Evolutionary conservation across 2,329 filamentous ascomycete genomes (phyloP).

Genomic region (Pseudogymnoascus sp.): DNA sequence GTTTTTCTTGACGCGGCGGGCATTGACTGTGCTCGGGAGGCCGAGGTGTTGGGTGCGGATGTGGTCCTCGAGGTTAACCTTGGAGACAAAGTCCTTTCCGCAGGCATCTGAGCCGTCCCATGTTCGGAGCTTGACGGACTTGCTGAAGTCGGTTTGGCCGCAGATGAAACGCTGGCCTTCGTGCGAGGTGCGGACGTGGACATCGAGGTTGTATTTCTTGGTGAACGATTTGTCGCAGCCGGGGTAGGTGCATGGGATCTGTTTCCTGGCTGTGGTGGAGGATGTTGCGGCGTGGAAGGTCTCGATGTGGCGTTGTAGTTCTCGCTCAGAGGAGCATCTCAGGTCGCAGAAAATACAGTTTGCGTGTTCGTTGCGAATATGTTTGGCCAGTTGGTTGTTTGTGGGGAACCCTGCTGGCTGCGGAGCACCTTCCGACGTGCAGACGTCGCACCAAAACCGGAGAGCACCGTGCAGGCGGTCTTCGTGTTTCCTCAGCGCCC

Average conservation of each 20-base stretch:
- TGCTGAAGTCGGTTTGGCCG: conserved; percentile 55
- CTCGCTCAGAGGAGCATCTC: conserved; percentile 56
- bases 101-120: conserved; percentile 67
- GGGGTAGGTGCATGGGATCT: conserved; percentile 55
- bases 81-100: conserved; percentile 66
- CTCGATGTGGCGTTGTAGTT: conserved; percentile 71
- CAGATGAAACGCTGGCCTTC: conserved; percentile 74
- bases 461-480: conserved; percentile 61
- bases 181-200: conserved; percentile 71
- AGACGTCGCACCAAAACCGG: conserved; percentile 72
- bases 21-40: conserved; percentile 36
- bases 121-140: conserved; percentile 47
- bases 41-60: conserved; percentile 74
- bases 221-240: conserved; percentile 73
- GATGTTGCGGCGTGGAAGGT: conserved; percentile 56
- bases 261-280: conserved; percentile 40
- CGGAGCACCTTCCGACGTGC: conserved; percentile 38
- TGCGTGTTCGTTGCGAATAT: conserved; percentile 67
- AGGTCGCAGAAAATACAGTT: conserved; percentile 68
- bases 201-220: conserved; percentile 72
- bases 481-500: conserved; percentile 63
- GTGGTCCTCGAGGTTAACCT: conserved; percentile 74
- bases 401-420: conserved; percentile 59
- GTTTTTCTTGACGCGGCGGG: conserved; percentile 30
- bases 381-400: conserved; percentile 60